A percentile compares a stretch with the other conserved stretches of the same genome.
Conservation (phyloP, 2,329 filamentous ascomycete species). For the Fusarium stilboides region DNA sequence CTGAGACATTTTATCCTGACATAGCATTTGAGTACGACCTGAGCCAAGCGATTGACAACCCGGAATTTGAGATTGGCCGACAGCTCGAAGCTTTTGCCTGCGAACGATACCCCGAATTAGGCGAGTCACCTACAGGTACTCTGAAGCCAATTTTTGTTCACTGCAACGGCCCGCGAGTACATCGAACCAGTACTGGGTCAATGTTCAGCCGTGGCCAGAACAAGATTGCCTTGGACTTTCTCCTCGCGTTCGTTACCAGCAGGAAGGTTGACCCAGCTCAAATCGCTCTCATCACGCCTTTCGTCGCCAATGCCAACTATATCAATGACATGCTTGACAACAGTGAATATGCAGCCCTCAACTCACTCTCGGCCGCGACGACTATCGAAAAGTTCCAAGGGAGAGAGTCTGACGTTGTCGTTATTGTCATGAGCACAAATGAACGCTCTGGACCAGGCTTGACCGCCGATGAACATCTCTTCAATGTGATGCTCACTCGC, state of each 20-base stretch:
- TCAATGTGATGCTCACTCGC: conserved; percentile 10
- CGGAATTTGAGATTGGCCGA: not conserved
- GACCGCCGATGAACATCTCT: not conserved
- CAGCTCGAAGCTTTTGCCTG: not conserved
- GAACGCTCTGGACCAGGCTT: not conserved
- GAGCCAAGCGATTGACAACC: fast-evolving
- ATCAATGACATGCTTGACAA: too few species aligned
- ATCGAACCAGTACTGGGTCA: too few species aligned
- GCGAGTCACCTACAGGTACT: not conserved
- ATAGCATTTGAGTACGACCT: fast-evolving
- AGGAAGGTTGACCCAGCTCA: too few species aligned
- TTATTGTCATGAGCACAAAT: not conserved
- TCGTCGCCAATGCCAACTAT: too few species aligned
- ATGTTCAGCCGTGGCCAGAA: too few species aligned
- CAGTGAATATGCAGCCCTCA: too few species aligned
- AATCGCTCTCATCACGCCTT: too few species aligned
- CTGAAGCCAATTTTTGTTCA: not conserved
- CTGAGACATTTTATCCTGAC: not conserved
- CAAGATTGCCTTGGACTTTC: too few species aligned
- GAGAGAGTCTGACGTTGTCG: not conserved
- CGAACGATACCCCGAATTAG: not conserved
- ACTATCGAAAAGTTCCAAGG: conserved; percentile 3
- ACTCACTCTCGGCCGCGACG: too few species aligned
- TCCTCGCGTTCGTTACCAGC: too few species aligned
- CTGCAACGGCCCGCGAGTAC: too few species aligned